Evolutionary conservation across 371 early-diverging fungal genomes (phyloP).

Genomic region (Zychaea mexicana): DNA sequence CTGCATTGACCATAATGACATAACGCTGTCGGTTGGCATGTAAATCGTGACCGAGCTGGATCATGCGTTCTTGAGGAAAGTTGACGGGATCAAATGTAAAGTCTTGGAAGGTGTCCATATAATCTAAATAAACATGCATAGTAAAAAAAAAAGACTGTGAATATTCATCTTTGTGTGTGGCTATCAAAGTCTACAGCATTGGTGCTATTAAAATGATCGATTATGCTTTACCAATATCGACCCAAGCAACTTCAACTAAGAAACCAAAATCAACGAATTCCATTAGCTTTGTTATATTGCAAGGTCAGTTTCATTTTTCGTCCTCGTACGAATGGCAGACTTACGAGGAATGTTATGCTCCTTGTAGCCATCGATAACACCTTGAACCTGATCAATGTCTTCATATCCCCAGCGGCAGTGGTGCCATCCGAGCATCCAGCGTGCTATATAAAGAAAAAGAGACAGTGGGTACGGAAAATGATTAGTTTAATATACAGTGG

Average conservation of each 20-base stretch:
- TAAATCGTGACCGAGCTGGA: constrained; percentile 27
- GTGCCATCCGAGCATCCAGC: constrained; percentile 64
- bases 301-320: background rate
- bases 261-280: background rate
- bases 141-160: background rate
- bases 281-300: background rate
- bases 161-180: no score
- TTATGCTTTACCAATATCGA: constrained; percentile 57
- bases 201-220: no score
- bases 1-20: constrained; percentile 58
- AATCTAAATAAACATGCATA: constrained; percentile 26
- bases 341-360: constrained; percentile 65
- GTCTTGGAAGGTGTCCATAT: constrained; percentile 60
- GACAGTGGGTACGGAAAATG: background rate
- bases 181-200: no score
- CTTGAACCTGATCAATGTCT: constrained; percentile 54
- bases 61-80: constrained; percentile 39
- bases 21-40: constrained; percentile 40
- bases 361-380: constrained; percentile 51
- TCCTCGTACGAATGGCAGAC: no score
- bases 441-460: constrained; percentile 2
- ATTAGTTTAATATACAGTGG: constrained; percentile 6
- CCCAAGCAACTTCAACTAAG: constrained; percentile 58
- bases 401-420: constrained; percentile 76
- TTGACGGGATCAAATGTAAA: constrained; percentile 52